Evolutionary conservation across 2,329 filamentous ascomycete species (phyloP).

Genomic region (Byssoonygena ceratinophila): DNA sequence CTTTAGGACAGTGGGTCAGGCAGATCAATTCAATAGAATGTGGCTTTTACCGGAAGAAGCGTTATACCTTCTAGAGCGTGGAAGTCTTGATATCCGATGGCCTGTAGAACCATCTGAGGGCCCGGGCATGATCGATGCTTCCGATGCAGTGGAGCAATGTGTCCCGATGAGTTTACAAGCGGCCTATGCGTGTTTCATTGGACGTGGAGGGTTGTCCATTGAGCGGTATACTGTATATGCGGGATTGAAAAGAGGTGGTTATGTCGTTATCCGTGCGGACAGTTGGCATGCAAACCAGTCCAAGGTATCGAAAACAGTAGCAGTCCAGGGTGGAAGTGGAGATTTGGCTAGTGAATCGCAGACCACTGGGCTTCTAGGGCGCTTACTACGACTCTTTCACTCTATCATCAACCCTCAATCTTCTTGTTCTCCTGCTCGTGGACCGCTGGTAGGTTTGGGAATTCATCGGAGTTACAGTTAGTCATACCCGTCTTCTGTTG

Average conservation of each 20-base stretch:
- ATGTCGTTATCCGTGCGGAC: slow-evolving; percentile 64
- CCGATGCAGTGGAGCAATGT: slow-evolving; percentile 31
- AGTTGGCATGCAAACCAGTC: slow-evolving; percentile 34
- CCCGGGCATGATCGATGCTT: slow-evolving; percentile 41
- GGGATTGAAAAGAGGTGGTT: slow-evolving; percentile 71
- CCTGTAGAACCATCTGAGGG: slow-evolving; percentile 37
- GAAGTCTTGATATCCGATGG: slow-evolving; percentile 80
- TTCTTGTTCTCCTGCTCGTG: slow-evolving; percentile 28
- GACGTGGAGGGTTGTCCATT: slow-evolving; percentile 53
- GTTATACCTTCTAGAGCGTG: slow-evolving; percentile 77
- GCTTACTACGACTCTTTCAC: slow-evolving; percentile 26
- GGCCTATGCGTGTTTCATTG: slow-evolving; percentile 75
- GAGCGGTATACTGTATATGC: slow-evolving; percentile 84
- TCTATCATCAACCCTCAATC: slow-evolving; percentile 25
- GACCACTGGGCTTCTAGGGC: slow-evolving; percentile 23
- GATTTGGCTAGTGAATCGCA: slow-evolving; percentile 2
- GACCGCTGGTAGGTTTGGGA: slow-evolving; percentile 44
- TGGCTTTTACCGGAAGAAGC: slow-evolving; percentile 91
- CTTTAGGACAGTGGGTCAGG: slow-evolving; percentile 65
- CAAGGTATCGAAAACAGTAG: background rate
- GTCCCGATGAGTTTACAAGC: slow-evolving; percentile 85
- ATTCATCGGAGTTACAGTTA: slow-evolving; percentile 46
- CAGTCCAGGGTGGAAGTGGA: background rate
- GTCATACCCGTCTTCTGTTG: slow-evolving; percentile 13
- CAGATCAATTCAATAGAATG: slow-evolving; percentile 52